phyloP scores from a whole-genome alignment of 2,329 filamentous ascomycete genomes.

The Coniochaeta ligniaria region DNA sequence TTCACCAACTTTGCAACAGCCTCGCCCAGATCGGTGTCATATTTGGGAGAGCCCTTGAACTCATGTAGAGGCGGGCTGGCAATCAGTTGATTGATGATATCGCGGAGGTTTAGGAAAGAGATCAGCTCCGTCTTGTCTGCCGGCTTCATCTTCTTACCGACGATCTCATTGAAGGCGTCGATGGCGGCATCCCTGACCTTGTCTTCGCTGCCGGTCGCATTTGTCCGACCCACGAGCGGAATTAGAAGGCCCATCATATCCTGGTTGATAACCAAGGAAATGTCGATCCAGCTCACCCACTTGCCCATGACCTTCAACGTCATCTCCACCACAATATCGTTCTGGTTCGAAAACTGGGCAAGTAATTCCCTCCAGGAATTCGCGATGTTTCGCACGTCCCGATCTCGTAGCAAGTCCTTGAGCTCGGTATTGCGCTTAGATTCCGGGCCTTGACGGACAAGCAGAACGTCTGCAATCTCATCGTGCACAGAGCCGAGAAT shows the following conservation, averaged over 20 bases:
- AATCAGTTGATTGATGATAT: conserved; percentile 80
- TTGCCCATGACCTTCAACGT: conserved; percentile 87
- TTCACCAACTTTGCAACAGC: conserved; percentile 94
- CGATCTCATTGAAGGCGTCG: conserved; percentile 91
- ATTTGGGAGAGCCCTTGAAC: conserved; percentile 71
- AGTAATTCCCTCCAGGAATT: conserved; percentile 89
- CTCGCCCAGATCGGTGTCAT: conserved; percentile 93
- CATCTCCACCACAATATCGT: conserved; percentile 73
- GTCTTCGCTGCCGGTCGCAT: conserved; percentile 57
- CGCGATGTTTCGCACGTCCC: conserved; percentile 84
- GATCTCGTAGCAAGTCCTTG: conserved; percentile 81
- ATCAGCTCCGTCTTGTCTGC: conserved; percentile 93
- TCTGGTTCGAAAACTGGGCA: conserved; percentile 63
- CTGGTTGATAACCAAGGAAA: conserved; percentile 85
- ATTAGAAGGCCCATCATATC: conserved; percentile 80
- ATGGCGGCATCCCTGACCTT: conserved; percentile 85
- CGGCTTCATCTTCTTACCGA: conserved; percentile 95
- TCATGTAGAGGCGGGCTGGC: conserved; percentile 74
- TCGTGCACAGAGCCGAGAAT: conserved; percentile 88
- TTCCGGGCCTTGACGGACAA: conserved; percentile 71
- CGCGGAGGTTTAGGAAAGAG: conserved; percentile 76
- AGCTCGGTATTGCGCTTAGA: conserved; percentile 80
- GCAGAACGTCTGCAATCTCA: conserved; percentile 89
- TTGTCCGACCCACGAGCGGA: conserved; percentile 74
- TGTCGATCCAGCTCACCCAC: conserved; percentile 99